Evolutionary conservation across 2,329 filamentous ascomycete species (phyloP).

Genomic region (Phialophora expanda): DNA sequence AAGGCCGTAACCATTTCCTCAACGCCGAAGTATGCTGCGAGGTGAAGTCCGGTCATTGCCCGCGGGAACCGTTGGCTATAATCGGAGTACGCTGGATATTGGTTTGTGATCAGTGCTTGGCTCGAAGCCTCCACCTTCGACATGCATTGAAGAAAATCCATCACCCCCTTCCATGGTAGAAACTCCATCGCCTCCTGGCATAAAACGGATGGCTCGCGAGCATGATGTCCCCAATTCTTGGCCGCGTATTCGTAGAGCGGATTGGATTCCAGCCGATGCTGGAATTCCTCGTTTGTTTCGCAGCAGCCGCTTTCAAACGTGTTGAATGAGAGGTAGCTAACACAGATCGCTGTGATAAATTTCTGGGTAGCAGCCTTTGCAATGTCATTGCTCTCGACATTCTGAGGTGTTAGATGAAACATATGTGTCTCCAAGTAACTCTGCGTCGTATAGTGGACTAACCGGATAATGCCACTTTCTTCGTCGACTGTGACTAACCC

Average conservation of each 20-base stretch:
- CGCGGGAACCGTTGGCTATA: conserved; percentile 19
- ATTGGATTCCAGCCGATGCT: conserved; percentile 2
- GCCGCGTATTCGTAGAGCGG: conserved; percentile 9
- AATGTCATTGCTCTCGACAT: conserved; percentile 21
- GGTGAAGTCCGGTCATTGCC: conserved; percentile 37
- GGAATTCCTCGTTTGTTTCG: conserved; percentile 2
- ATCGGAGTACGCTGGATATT: neutral
- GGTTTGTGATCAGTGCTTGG: conserved; percentile 2
- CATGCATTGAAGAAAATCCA: conserved; percentile 6
- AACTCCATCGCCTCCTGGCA: neutral
- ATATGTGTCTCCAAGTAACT: conserved; percentile 49
- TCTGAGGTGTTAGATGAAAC: no score
- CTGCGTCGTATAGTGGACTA: conserved; percentile 56
- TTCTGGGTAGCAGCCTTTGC: conserved; percentile 29
- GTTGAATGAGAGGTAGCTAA: conserved; percentile 40
- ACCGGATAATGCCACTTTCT: conserved; percentile 35
- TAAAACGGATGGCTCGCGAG: neutral
- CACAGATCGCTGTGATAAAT: conserved; percentile 34
- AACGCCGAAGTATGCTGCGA: conserved; percentile 40
- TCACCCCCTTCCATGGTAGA: neutral
- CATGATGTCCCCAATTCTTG: conserved; percentile 12
- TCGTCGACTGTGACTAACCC: conserved; percentile 40
- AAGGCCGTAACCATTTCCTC: neutral
- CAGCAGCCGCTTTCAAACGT: conserved; percentile 22
- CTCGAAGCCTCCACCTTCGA: conserved; percentile 7